Evolutionary conservation across 352 stramenopile species (phyloP), one percentile per base, ranked within the genome.

Genomic region (Pythium rhizo-oryzae): DNA sequence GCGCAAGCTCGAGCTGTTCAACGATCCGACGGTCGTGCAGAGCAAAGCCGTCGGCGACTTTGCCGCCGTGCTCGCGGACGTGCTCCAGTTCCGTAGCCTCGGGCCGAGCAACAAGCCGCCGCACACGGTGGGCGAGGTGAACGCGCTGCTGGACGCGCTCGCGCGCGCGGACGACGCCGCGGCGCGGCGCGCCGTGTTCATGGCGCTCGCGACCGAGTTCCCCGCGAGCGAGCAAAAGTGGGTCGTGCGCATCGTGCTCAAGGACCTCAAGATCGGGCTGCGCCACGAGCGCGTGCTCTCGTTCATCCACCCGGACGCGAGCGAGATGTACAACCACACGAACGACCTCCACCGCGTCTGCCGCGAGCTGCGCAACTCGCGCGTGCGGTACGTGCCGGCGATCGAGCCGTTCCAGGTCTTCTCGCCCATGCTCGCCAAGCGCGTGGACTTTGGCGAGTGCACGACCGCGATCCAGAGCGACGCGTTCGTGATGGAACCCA

Each of bases 261-360:
- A 94, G 41, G 87, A 94, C 47, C 72, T 96, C 21, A 96, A 96
- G 71, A 87, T 96, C 64, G 88, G 88, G 15, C 52, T 96, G 25
- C 81, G 80, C 21, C 85, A 96, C 67, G 87, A 96, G 62, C 77
- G 84, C 3, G 86, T 96, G 30, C 77, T 96, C 16, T 84, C 76
- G 8, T 94, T 84, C 56, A 85, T 96, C 13, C 88, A 96, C 54
- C 87, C 87, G 5, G 85, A 96, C 62, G 87, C 88, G 9, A 73
- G 78, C 46, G 87, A 94, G 62, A 95, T 96, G 87, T 94, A 94
- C 60, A 96, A 94, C 62, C 84, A 94, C 74, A 94, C 88, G 44
- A 96, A 90, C 44, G 88, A 96, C 57, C 63, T 96, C 54, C 84
- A 82, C 57, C 85, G 87, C 59, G 78, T 96, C 9, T 96, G 88